Evolutionary conservation across 176 grass and related monocot species (phyloP), one percentile per base, ranked within the genome.

Genomic region (Elaeis guineensis): DNA sequence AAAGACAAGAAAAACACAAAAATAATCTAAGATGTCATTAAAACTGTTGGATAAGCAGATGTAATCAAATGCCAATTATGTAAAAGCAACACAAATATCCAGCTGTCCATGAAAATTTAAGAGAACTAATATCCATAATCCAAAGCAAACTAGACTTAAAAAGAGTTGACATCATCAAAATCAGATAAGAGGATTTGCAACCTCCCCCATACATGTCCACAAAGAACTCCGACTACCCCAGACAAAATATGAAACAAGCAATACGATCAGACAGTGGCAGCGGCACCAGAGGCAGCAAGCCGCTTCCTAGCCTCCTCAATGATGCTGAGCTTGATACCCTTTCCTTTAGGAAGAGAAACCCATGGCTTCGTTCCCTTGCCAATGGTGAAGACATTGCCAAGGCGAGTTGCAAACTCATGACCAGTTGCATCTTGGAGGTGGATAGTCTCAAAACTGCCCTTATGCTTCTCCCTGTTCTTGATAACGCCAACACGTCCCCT

Each of bases 391-490:
- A 72, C 69, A 32, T 72, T 72, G 24, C 69, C 69, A 14, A 72
- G 50, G 25, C 58, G 69, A 54, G 69, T 72, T 8, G 69, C 69
- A n/a, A 72, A 72, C 25, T 72, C 69, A 14, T 72, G 69, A 19
- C 69, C 69, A 2, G 69, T 72, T n/a, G 69, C 57, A 62, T 72
- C 69, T 22, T 72, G 69, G 17, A 72, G 5, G 12, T 72, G 69
- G 68, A 71, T 51, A n/a, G 68, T 71, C 56, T 71, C 68, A 17
- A 71, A 71, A 22, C 68, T 60, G 5, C 69, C 69, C 18, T 72
- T 62, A 50, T 72, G 69, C 57, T 72, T 72, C 58, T 72, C 69
- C 49, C 69, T 61, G 69, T 62, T 72, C 69, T 72, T 72, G 49
- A 72, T 72, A 22, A 72, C 50, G n/a, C 69, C 69, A 3, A 62